Conservation (phyloP, 2,329 filamentous ascomycete genomes). For the Verticillium dahliae region DNA sequence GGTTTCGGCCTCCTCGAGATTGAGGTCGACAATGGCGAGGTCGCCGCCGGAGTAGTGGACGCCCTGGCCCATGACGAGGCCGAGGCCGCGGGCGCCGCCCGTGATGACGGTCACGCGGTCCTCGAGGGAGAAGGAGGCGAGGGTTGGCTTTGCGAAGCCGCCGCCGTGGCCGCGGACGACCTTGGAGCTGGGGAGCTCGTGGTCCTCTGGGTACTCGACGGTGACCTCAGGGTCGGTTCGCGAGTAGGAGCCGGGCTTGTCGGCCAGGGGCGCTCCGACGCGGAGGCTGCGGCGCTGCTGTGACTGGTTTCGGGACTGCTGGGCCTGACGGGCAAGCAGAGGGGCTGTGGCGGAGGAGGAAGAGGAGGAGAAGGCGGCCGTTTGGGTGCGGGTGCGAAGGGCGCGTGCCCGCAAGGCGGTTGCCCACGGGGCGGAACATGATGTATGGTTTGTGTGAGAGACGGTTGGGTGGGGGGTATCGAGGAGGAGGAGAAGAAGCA, state of each 20-base stretch:
- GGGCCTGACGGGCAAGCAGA: conserved; percentile 4
- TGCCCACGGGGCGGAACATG: conserved; percentile 12
- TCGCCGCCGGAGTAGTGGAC: conserved; percentile 83
- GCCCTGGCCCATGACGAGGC: conserved; percentile 88
- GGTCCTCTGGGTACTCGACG: conserved; percentile 71
- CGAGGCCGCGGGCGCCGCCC: conserved; percentile 81
- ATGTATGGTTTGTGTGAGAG: neutral
- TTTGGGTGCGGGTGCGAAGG: neutral
- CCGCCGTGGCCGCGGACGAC: conserved; percentile 73
- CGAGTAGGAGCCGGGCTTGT: conserved; percentile 59
- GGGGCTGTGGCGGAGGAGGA: conserved; percentile 15
- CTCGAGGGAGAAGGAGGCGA: conserved; percentile 81
- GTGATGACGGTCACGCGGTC: conserved; percentile 80
- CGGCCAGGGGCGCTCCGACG: conserved; percentile 23
- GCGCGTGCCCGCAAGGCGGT: conserved; percentile 8
- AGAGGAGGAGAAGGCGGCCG: conserved; percentile 1
- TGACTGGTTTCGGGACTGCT: conserved; percentile 15
- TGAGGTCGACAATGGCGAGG: conserved; percentile 88
- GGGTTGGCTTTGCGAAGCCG: conserved; percentile 75
- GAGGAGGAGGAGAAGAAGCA: neutral
- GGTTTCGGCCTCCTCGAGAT: conserved; percentile 74
- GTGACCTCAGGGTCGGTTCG: conserved; percentile 74
- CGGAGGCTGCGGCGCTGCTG: conserved; percentile 22
- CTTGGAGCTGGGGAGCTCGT: conserved; percentile 62
- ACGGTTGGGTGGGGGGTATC: neutral